These are phyloP conservation scores for Podospora australis DNA, from an alignment of 495 filamentous ascomycete genomes.

Conservation along the genomic window DNA sequence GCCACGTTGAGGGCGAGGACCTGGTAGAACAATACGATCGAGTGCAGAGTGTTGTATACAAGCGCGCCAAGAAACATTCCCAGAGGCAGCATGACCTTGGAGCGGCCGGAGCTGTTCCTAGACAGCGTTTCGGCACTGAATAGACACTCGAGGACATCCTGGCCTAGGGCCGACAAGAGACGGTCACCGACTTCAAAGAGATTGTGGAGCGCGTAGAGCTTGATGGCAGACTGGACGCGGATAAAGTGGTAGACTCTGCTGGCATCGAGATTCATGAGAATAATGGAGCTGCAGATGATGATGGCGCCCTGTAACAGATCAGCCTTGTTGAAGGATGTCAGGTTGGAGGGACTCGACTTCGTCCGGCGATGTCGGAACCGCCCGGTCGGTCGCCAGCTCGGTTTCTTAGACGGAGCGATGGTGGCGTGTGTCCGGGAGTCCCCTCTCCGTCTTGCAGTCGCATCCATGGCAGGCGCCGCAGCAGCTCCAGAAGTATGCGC, in stretches of 20 bases:
- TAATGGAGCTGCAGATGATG: conserved; percentile 72
- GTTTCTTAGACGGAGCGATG: conserved; percentile 2
- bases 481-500: background rate
- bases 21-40: conserved; percentile 86
- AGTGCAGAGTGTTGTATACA: conserved; percentile 80
- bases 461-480: background rate
- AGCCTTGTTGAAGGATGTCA: conserved; percentile 86
- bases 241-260: conserved; percentile 99
- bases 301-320: conserved; percentile 87
- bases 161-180: conserved; percentile 81
- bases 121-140: conserved; percentile 90
- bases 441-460: conserved; percentile 2
- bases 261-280: conserved; percentile 89
- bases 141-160: conserved; percentile 93
- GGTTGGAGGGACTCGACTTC: conserved; percentile 74
- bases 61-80: conserved; percentile 86
- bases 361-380: conserved; percentile 61
- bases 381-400: conserved; percentile 18
- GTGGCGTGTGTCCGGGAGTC: conserved; percentile 1
- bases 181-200: conserved; percentile 85
- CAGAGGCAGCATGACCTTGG: conserved; percentile 84
- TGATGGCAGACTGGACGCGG: conserved; percentile 91
- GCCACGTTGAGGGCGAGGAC: conserved; percentile 97
- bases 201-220: conserved; percentile 98
- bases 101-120: conserved; percentile 77